Base-by-base conservation (phyloP, 140 eudicot species). In the Anethum foeniculum region DNA sequence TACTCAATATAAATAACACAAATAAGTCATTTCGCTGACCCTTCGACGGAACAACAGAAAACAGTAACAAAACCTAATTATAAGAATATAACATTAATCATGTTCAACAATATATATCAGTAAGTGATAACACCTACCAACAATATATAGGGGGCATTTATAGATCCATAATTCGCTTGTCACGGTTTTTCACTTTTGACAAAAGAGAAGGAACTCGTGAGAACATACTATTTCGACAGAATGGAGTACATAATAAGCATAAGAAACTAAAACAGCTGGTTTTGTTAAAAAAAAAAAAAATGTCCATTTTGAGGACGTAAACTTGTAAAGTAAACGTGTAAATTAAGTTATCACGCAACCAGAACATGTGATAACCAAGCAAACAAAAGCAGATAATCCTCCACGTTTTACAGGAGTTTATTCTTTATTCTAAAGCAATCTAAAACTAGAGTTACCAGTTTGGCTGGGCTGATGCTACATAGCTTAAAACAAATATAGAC, bases 341-440 rank as follows among this genome's bases (percentile, higher is more conserved):
- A 60, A 65, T 13, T 65, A 14, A 65, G 0, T 67, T 67, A 67
- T 67, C 13, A 13, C 1, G 10, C 38, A 27, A 67, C 21, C 73
- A 67, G 73, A 30, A 30, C 38, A 27, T 30, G 34, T 28, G 21
- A 67, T 13, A 67, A 15, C 23, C 73, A 28, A 28, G 41, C 41
- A 67, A 67, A 67, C 73, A 67, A 34, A 68, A 68, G 74, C 74
- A 68, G 74, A 68, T 68, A 16, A 32, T 68, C 43, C 74, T 68
- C 43, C 74, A 68, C 74, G 32, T 68, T 32, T 32, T 62, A 30
- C 74, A 68, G 15, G 44, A 67, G 74, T 23, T 28, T n/a, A 68
- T 68, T 68, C 44, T 68, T 54, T 54, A 54, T 54, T 54, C 3
- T 54, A 21, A 25, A 9, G 43, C 43, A 34, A 30, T 32, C 74